Conservation (phyloP, 179 eudicot genomes). For the Patellifolia procumbens region DNA sequence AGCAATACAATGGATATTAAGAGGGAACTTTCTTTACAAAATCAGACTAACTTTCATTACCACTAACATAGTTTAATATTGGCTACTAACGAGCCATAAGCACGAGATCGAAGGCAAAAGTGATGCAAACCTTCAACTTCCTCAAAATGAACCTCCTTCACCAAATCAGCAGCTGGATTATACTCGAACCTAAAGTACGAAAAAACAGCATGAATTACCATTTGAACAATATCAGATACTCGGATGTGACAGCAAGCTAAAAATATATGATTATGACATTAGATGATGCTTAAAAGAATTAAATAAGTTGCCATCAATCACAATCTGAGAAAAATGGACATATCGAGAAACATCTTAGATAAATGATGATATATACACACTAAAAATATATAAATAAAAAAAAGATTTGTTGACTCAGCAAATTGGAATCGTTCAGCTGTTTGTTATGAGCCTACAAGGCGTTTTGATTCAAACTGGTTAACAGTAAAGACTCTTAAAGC, state of each 20-base stretch:
- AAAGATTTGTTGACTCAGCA: too few relatives aligned
- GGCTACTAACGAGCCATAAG: neutral
- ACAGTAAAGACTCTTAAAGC: neutral
- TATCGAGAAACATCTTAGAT: too few relatives aligned
- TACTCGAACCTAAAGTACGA: constrained; percentile 63
- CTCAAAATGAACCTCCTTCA: constrained; percentile 79
- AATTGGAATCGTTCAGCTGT: neutral
- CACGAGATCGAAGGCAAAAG: neutral
- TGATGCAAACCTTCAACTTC: constrained; percentile 70
- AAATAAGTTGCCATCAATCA: neutral
- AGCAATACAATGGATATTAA: too few relatives aligned
- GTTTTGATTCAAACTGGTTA: too few relatives aligned
- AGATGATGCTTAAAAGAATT: neutral
- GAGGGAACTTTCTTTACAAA: too few relatives aligned
- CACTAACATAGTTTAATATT: too few relatives aligned
- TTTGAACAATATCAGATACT: neutral
- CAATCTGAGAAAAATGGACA: too few relatives aligned
- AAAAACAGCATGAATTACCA: neutral
- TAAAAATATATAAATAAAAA: too few relatives aligned
- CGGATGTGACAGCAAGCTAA: neutral
- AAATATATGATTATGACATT: neutral
- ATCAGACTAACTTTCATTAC: too few relatives aligned
- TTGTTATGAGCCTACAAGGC: too few relatives aligned
- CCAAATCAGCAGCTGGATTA: constrained; percentile 76
- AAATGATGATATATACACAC: neutral